Evolutionary conservation across 108 stramenopile species (phyloP).

Genomic region (Thalassiosira profunda): DNA sequence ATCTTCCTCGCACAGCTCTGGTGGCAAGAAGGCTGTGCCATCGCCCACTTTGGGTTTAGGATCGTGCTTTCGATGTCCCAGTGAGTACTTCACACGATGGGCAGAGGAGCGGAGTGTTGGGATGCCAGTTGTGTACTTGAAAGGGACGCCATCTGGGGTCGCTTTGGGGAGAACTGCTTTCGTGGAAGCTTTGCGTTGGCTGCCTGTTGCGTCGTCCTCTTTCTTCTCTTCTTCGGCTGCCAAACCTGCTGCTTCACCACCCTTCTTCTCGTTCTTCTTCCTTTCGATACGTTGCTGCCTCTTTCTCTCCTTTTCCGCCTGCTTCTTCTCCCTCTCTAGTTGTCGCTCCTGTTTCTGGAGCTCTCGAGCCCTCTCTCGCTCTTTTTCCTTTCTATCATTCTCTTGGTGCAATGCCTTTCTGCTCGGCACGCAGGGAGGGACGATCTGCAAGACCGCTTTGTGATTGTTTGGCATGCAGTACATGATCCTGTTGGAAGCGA

Average conservation of each 20-base stretch:
- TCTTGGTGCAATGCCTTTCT: slow-evolving; percentile 36
- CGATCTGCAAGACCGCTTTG: slow-evolving; percentile 81
- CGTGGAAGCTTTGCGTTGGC: background rate
- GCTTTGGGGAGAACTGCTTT: background rate
- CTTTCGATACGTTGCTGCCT: slow-evolving; percentile 11
- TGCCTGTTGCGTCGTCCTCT: background rate
- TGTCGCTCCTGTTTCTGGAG: slow-evolving; percentile 5
- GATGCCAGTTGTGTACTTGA: slow-evolving; percentile 76
- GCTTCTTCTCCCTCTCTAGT: slow-evolving; percentile 14
- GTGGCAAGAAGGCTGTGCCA: slow-evolving; percentile 77
- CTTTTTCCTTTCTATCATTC: slow-evolving; percentile 23
- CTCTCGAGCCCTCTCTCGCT: slow-evolving; percentile 24
- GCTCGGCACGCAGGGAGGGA: slow-evolving; percentile 48
- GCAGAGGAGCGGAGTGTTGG: slow-evolving; percentile 83
- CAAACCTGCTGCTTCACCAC: background rate
- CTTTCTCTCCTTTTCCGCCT: slow-evolving; percentile 29
- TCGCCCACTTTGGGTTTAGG: too few species aligned
- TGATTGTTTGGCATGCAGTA: slow-evolving; percentile 80
- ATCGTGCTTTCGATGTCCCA: slow-evolving; percentile 68
- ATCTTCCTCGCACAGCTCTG: slow-evolving; percentile 48
- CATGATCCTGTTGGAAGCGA: slow-evolving; percentile 69
- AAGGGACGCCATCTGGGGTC: slow-evolving; percentile 29
- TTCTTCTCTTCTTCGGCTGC: background rate
- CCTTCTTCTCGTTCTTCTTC: slow-evolving; percentile 26
- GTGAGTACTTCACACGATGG: slow-evolving; percentile 82